Evolutionary conservation across 176 grass and related monocot genomes (phyloP).

Genomic region (Dactylis glomerata): DNA sequence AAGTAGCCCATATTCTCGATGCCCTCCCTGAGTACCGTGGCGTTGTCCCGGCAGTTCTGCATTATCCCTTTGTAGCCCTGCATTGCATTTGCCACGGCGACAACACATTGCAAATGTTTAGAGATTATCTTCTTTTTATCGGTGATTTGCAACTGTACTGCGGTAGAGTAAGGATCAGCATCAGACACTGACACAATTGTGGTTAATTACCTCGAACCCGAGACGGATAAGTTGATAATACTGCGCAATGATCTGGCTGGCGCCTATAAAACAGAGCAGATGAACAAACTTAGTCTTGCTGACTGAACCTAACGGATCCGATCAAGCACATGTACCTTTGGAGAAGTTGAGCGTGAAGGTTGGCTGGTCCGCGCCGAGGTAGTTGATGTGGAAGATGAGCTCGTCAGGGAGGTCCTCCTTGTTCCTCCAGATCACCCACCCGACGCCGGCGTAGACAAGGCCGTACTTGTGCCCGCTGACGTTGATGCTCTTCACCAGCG

Average conservation of each 20-base stretch:
- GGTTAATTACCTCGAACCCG: constrained; percentile 58
- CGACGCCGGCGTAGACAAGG: constrained; percentile 72
- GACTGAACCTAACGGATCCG: background rate
- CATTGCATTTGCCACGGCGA: background rate
- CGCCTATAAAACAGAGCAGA: constrained; percentile 29
- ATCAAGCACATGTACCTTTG: constrained; percentile 34
- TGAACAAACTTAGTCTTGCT: background rate
- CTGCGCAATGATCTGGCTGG: constrained; percentile 80
- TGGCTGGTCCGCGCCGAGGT: constrained; percentile 72
- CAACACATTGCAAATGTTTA: background rate
- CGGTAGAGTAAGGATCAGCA: background rate
- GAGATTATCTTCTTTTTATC: background rate
- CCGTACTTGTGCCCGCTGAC: constrained; percentile 78
- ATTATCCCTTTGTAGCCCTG: constrained; percentile 75
- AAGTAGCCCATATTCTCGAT: constrained; percentile 61
- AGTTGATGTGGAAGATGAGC: constrained; percentile 89
- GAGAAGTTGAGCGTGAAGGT: constrained; percentile 89
- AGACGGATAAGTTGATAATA: constrained; percentile 82
- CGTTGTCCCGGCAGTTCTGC: constrained; percentile 79
- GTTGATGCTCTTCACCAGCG: constrained; percentile 82
- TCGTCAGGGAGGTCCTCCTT: constrained; percentile 75
- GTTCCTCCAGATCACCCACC: constrained; percentile 59
- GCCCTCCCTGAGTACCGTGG: constrained; percentile 52
- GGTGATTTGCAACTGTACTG: constrained; percentile 1
- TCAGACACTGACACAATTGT: background rate